Conservation (phyloP, 345 rosid species). For the Noccaea bulbosa region DNA sequence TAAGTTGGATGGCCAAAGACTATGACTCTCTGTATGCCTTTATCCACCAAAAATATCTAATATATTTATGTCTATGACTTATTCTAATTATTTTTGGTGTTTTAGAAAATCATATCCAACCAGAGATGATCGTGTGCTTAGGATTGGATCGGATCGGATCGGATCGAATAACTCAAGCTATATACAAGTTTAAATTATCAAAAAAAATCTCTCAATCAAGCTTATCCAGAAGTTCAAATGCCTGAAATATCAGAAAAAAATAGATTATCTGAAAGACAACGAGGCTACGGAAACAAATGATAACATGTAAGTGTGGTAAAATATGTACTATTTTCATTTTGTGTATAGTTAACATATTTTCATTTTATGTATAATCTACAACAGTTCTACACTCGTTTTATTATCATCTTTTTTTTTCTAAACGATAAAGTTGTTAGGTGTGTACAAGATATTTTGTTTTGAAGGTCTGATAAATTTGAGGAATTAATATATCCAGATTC, state of each 20-base stretch:
- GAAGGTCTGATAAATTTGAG: neutral
- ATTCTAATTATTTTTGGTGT: neutral
- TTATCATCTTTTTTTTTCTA: neutral
- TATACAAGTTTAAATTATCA: neutral
- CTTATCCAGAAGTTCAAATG: neutral
- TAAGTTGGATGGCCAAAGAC: neutral
- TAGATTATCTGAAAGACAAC: neutral
- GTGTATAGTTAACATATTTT: neutral
- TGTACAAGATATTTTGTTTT: neutral
- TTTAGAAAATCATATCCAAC: neutral
- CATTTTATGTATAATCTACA: neutral
- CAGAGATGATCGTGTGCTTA: neutral
- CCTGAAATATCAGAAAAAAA: neutral
- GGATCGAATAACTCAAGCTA: slow-evolving; percentile 9
- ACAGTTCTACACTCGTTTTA: neutral
- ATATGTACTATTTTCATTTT: neutral
- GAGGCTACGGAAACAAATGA: neutral
- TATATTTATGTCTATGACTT: slow-evolving; percentile 16
- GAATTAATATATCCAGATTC: no score
- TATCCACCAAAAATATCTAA: slow-evolving; percentile 26
- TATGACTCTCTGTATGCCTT: neutral
- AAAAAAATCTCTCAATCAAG: neutral
- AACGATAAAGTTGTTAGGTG: neutral
- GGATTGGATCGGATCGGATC: neutral
- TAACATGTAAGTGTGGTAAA: neutral